These are phyloP conservation scores for Populus hybrid DNA, from an alignment of 441 rosid species.

Conservation along the genomic window DNA sequence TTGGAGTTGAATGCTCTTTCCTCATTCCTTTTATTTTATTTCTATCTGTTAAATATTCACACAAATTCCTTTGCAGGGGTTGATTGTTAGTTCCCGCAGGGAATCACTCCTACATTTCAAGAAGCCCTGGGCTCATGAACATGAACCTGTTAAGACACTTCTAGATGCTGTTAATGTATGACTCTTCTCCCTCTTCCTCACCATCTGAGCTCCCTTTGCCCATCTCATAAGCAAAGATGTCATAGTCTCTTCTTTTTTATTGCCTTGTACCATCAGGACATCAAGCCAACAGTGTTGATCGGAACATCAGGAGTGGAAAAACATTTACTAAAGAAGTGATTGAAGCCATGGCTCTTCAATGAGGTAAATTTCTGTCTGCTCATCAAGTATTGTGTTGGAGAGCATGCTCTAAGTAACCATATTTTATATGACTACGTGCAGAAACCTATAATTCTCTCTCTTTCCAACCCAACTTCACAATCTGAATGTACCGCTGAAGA, in stretches of 20 bases:
- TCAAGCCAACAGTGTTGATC: constrained; percentile 78
- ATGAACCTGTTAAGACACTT: constrained; percentile 58
- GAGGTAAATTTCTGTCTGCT: constrained; percentile 32
- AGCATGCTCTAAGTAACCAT: constrained; percentile 4
- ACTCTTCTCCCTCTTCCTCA: constrained; percentile 1
- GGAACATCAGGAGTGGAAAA: constrained; percentile 92
- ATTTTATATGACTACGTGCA: constrained; percentile 31
- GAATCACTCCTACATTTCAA: constrained; percentile 86
- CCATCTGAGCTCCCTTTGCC: not conserved
- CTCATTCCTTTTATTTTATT: not conserved
- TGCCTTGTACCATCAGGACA: constrained; percentile 44
- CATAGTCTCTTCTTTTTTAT: not conserved
- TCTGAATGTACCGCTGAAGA: constrained; percentile 94
- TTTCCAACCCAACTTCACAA: constrained; percentile 92
- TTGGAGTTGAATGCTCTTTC: not conserved
- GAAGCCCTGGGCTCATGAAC: constrained; percentile 91
- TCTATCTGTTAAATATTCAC: not conserved
- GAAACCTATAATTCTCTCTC: constrained; percentile 82
- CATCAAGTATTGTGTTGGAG: constrained; percentile 12
- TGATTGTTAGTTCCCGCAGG: constrained; percentile 69
- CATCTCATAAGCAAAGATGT: not conserved
- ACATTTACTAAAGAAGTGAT: constrained; percentile 79
- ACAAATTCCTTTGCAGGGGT: constrained; percentile 45
- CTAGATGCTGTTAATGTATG: constrained; percentile 70
- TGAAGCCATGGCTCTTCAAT: constrained; percentile 72